Percentiles rank a stretch among this genome's conserved stretches.
phyloP scores from a whole-genome alignment of 371 early-diverging fungal species.

The Dinochytrium kinnereticum region DNA sequence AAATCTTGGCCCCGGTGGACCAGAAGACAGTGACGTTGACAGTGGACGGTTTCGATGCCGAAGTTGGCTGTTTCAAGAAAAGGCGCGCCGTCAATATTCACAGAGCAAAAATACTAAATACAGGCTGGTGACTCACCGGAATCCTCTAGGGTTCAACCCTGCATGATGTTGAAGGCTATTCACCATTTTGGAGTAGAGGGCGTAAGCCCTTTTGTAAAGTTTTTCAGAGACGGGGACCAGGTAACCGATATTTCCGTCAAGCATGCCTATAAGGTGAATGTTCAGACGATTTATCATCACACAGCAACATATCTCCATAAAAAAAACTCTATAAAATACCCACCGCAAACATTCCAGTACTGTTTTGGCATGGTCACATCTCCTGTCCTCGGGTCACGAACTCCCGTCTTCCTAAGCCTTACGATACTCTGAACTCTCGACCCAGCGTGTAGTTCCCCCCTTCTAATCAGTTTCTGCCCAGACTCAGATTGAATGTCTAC shows the following conservation, averaged over 20 bases:
- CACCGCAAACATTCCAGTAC: conserved; percentile 41
- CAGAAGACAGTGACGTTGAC: conserved; percentile 38
- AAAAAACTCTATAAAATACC: not conserved
- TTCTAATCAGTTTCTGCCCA: conserved; percentile 87
- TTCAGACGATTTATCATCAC: no score
- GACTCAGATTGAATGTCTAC: conserved; percentile 84
- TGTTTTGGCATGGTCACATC: conserved; percentile 36
- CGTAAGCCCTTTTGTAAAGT: conserved; percentile 82
- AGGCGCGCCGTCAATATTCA: no score
- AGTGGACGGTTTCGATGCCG: conserved; percentile 29
- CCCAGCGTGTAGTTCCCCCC: conserved; percentile 88
- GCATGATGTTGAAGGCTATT: conserved; percentile 81
- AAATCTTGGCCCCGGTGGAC: conserved; percentile 48
- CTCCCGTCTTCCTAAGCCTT: conserved; percentile 26
- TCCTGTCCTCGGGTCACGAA: conserved; percentile 5
- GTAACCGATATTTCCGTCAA: conserved; percentile 74
- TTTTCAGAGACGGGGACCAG: conserved; percentile 89
- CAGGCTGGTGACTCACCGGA: conserved; percentile 33
- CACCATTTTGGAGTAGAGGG: conserved; percentile 78
- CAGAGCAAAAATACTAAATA: not conserved
- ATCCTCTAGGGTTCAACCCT: conserved; percentile 93
- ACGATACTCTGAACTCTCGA: conserved; percentile 48
- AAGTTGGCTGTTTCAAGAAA: conserved; percentile 48
- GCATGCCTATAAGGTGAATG: conserved; percentile 48
- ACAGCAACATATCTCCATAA: not conserved